Base-by-base conservation (phyloP, 345 rosid genomes). In the Acer yangbiense region DNA sequence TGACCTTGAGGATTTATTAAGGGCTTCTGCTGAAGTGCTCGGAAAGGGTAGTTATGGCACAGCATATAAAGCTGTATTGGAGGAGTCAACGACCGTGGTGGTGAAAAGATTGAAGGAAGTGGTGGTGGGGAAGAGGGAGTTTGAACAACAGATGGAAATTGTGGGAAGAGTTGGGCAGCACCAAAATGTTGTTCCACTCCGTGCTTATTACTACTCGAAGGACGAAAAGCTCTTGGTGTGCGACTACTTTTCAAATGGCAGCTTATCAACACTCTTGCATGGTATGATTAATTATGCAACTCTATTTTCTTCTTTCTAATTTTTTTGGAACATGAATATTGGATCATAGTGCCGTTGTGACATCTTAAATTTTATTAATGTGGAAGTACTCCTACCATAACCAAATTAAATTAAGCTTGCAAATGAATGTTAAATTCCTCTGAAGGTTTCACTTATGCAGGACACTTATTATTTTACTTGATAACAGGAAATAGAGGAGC, bases 61-160 rank as follows among this genome's bases (percentile, higher is more conserved):
- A 0, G 87, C 98, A 20, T 95, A 95, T 76, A 95, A 95, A 84
- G 98, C 98, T 11, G 87, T 92, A 54, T 82, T 95, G 84, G 97
- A 93, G 81, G 97, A 91, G 77, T 86, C 91, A 29, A 90, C 86
- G 13, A 91, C 95, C 0, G 97, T 93, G 23, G 98, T 91, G 52
- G 98, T 95, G 46, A 95, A 95, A 81, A 85, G 98, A 87, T 79
- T 95, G 86, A 92, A 84, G 58, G 98, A 93, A 80, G 94, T 90
- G 60, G 89, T 83, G 23, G 92, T 85, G 43, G 94, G 97, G 64
- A 93, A 89, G 89, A 85, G 83, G 61, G 98, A 95, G 43, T 95
- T 95, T 41, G 98, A 95, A 71, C 98, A 92, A 86, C 98, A 93
- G 81, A 95, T 93, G 98, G 97, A 92, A 84, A 79, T 85, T 54